Evolutionary conservation across 768 basidiomycete genomes (phyloP), one percentile per base, ranked within the genome.

Genomic region (Strobilomyces confusus): DNA sequence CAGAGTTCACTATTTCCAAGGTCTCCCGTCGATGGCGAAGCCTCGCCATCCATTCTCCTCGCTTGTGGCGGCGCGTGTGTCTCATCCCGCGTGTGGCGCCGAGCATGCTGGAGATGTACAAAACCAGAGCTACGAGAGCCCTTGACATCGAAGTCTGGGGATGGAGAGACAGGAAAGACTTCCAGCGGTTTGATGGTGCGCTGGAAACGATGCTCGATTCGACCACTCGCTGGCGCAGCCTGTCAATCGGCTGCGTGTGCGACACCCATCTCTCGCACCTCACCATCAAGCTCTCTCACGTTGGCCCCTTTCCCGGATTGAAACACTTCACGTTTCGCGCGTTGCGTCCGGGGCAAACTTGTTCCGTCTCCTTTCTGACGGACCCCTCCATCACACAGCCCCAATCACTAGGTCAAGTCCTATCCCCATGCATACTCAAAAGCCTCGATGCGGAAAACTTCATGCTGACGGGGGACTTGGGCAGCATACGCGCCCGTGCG

Each of bases 1-100:
- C 52, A 15, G 67, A 69, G 40, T 67, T 55, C 4, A 51, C 48
- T 43, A 58, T 72, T 15, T 63, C 70, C 44, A 59, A 59, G 23
- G 70, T 72, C 12, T 70, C 66, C 22, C 70, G 61, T 37, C 60
- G 67, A 33, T 72, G 70, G 68, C 63, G 70, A 54, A 52, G 60
- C 30, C 55, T 69, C n/a, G 62, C 62, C 15, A 51, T 71, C 25
- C 58, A 70, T 45, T 64, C 66, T 20, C 60, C 70, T 6, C 64
- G 66, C 15, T 47, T 69, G 30, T 69, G 68, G 68, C 61, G 64
- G 22, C 59, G 59, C 40, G 59, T 69, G 40, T 66, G 51, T 52
- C 46, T 69, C 34, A 58, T 54, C 3, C 69, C 68, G 15, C 49
- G 57, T 15, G 38, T 60, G 20, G 48, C 58, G 4, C 61, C 58